phyloP scores from a whole-genome alignment of 768 basidiomycete genomes.

The Auricularia cornea region DNA sequence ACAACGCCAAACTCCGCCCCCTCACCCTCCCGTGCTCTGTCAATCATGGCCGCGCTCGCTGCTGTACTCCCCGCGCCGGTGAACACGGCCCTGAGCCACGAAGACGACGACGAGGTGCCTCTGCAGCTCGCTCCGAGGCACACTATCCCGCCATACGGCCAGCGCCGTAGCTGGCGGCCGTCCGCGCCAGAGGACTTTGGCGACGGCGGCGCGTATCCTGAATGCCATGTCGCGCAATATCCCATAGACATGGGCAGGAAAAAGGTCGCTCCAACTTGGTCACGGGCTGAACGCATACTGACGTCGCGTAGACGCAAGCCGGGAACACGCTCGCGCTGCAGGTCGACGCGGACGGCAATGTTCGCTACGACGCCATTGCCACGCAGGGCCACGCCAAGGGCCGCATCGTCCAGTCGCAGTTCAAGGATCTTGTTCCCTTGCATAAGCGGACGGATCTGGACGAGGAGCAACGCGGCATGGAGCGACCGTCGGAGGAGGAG shows the following conservation, averaged over 20 bases:
- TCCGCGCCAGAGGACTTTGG: constrained; percentile 76
- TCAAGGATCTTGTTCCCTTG: constrained; percentile 95
- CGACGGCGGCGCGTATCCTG: constrained; percentile 83
- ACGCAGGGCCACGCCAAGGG: constrained; percentile 87
- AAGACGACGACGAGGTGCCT: constrained; percentile 59
- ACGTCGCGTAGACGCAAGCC: constrained; percentile 55
- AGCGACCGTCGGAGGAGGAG: constrained; percentile 89
- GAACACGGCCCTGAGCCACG: constrained; percentile 43
- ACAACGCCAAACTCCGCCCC: not conserved
- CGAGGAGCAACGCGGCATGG: constrained; percentile 68
- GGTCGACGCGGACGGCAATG: constrained; percentile 93
- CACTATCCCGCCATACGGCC: constrained; percentile 75
- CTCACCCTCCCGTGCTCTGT: not conserved
- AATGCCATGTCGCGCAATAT: constrained; percentile 97
- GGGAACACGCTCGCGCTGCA: constrained; percentile 95
- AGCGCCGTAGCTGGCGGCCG: constrained; percentile 81
- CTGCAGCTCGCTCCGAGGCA: constrained; percentile 21
- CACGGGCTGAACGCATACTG: not conserved
- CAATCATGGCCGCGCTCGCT: not conserved
- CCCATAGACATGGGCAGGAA: constrained; percentile 92
- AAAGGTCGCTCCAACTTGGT: constrained; percentile 49
- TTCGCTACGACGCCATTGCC: constrained; percentile 95
- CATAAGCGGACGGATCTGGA: constrained; percentile 80
- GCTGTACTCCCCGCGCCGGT: not conserved
- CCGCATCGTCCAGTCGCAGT: constrained; percentile 86